A percentile compares a stretch with the other conserved stretches of the same genome.
phyloP scores from a whole-genome alignment of 495 filamentous ascomycete species.

The Lasiosphaeria miniovina region DNA sequence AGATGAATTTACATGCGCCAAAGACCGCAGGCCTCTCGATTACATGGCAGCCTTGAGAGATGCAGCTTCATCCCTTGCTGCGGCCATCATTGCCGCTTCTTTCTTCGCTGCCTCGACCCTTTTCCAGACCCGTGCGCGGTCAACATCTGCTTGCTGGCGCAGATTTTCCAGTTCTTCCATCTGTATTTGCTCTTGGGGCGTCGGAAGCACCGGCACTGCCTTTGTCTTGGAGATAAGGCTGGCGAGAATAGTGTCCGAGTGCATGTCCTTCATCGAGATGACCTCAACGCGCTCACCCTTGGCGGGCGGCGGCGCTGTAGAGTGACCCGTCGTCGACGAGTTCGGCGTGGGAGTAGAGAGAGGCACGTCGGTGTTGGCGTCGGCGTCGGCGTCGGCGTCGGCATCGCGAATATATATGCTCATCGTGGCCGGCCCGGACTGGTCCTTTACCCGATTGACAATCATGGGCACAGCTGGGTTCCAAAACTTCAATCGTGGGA shows the following conservation, averaged over 20 bases:
- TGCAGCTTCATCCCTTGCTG: conserved; percentile 31
- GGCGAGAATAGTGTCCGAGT: conserved; percentile 62
- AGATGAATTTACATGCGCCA: conserved; percentile 14
- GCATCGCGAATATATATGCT: conserved; percentile 65
- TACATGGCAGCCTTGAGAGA: conserved; percentile 25
- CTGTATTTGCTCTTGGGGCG: conserved; percentile 58
- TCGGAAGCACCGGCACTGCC: conserved; percentile 57
- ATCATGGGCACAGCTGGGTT: conserved; percentile 84
- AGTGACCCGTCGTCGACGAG: conserved; percentile 33
- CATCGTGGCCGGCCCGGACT: conserved; percentile 60
- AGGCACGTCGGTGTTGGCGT: conserved; percentile 18
- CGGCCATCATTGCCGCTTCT: conserved; percentile 49
- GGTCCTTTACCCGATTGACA: conserved; percentile 61
- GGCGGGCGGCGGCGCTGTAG: conserved; percentile 40
- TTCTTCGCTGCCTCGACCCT: conserved; percentile 60
- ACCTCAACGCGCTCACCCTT: conserved; percentile 44
- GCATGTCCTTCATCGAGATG: conserved; percentile 63
- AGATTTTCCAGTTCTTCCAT: conserved; percentile 59
- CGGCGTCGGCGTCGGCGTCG: conserved; percentile 23
- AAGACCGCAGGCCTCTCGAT: not conserved
- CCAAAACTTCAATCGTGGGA: conserved; percentile 88
- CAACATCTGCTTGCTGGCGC: conserved; percentile 46
- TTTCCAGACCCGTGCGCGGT: conserved; percentile 59
- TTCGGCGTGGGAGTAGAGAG: conserved; percentile 26
- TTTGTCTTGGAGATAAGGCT: conserved; percentile 67